Evolutionary conservation across 768 basidiomycete genomes (phyloP).

Genomic region (Candolleomyces aberdarensis): DNA sequence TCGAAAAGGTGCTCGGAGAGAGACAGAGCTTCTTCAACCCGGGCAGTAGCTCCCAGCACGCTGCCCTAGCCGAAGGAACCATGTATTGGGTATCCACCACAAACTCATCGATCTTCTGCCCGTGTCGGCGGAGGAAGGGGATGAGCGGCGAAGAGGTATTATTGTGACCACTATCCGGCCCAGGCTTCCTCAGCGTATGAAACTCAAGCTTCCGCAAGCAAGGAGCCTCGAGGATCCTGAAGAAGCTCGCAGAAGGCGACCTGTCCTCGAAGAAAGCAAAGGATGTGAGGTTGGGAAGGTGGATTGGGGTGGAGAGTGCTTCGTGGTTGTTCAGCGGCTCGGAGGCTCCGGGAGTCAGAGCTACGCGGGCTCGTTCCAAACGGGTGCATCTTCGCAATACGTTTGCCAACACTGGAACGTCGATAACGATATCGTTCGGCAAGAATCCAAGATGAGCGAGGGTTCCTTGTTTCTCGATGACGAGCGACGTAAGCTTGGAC

Average conservation of each 20-base stretch:
- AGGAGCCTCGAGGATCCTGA: conserved; percentile 7
- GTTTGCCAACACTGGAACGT: not conserved
- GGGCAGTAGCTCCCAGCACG: not conserved
- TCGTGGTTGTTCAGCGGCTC: not conserved
- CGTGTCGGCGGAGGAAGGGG: conserved; percentile 3
- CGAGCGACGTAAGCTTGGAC: not conserved
- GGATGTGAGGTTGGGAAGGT: not conserved
- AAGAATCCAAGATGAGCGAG: not conserved
- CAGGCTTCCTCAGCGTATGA: conserved; percentile 4
- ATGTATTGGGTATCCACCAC: not conserved
- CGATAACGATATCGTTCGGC: not conserved
- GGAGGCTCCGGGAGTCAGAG: conserved; percentile 1
- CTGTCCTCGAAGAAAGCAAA: conserved; percentile 6
- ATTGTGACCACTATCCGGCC: not conserved
- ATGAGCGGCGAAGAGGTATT: not conserved
- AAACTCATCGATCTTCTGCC: conserved; percentile 2
- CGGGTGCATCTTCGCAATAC: not conserved
- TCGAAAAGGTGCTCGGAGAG: not conserved
- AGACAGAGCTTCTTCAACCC: not conserved
- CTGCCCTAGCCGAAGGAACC: not conserved
- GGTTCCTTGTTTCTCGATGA: conserved; percentile 5
- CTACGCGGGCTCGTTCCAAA: not conserved
- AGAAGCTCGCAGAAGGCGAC: not conserved
- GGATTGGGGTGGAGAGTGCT: not conserved
- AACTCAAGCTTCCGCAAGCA: conserved; percentile 3